These are phyloP conservation scores for Dactylellina drechsleri DNA, from an alignment of 2,329 filamentous ascomycete genomes.

Conservation along the genomic window DNA sequence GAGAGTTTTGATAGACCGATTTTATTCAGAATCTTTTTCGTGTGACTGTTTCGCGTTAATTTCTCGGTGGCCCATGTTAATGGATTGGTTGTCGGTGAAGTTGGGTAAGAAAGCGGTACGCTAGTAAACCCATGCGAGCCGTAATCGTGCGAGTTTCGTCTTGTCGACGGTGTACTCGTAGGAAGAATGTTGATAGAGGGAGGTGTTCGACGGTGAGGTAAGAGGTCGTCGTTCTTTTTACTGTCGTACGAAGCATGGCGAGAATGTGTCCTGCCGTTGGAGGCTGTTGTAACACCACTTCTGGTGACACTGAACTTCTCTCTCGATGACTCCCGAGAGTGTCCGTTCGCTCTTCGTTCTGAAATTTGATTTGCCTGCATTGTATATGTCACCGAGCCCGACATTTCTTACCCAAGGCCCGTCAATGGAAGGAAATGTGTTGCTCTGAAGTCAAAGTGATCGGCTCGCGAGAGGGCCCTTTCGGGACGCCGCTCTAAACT, in stretches of 20 bases:
- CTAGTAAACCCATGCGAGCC: slow-evolving; percentile 23
- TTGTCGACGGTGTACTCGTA: slow-evolving; percentile 44
- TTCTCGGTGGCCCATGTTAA: slow-evolving; percentile 47
- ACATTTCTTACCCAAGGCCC: slow-evolving; percentile 17
- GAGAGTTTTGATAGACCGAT: slow-evolving; percentile 44
- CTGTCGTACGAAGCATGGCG: slow-evolving; percentile 50
- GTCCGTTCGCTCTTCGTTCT: slow-evolving; percentile 30
- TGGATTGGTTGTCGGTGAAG: slow-evolving; percentile 37
- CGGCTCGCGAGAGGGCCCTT: slow-evolving; percentile 3
- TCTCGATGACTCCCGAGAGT: slow-evolving; percentile 46
- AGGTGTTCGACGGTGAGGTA: slow-evolving; percentile 39
- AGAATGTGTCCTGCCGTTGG: slow-evolving; percentile 29
- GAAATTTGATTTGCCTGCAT: slow-evolving; percentile 46
- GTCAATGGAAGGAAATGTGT: slow-evolving; percentile 12
- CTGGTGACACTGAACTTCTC: slow-evolving; percentile 33
- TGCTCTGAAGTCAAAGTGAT: slow-evolving; percentile 1
- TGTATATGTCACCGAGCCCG: slow-evolving; percentile 46
- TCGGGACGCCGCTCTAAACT: slow-evolving; percentile 12
- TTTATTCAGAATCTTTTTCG: slow-evolving; percentile 39
- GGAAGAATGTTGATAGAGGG: slow-evolving; percentile 46
- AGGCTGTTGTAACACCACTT: slow-evolving; percentile 8
- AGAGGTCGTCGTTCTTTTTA: slow-evolving; percentile 51
- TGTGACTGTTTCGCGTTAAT: slow-evolving; percentile 29
- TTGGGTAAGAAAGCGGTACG: slow-evolving; percentile 43
- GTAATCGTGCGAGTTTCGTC: slow-evolving; percentile 48